phyloP scores from a whole-genome alignment of 257 asterid genomes.

The Capsicum chinense region DNA sequence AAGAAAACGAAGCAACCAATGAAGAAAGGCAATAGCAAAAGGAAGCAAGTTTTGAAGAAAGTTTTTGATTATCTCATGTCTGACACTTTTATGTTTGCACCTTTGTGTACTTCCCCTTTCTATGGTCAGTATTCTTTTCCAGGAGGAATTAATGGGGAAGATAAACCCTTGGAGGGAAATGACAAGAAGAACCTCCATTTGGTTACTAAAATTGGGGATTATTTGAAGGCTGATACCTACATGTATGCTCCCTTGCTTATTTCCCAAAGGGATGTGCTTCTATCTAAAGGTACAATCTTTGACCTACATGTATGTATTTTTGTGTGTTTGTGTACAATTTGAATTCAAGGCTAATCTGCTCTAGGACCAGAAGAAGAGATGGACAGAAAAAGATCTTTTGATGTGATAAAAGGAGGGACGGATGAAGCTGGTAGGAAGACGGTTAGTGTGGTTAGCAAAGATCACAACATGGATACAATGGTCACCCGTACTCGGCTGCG shows the following conservation, averaged over 20 bases:
- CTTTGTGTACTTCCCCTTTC: slow-evolving; percentile 34
- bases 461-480: slow-evolving; percentile 28
- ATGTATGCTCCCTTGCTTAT: slow-evolving; percentile 54
- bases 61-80: slow-evolving; percentile 52
- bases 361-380: slow-evolving; percentile 19
- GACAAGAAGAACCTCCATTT: slow-evolving; percentile 29
- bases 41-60: slow-evolving; percentile 36
- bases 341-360: neutral
- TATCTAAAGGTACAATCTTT: slow-evolving; percentile 37
- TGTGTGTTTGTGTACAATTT: neutral
- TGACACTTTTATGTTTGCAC: slow-evolving; percentile 57
- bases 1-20: slow-evolving; percentile 27
- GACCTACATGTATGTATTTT: neutral
- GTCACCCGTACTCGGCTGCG: slow-evolving; percentile 38
- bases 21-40: slow-evolving; percentile 32
- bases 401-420: slow-evolving; percentile 21
- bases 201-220: slow-evolving; percentile 33
- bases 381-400: neutral
- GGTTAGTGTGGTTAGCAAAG: slow-evolving; percentile 23
- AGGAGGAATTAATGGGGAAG: slow-evolving; percentile 35
- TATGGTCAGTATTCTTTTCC: neutral
- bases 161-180: slow-evolving; percentile 29
- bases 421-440: slow-evolving; percentile 23
- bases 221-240: slow-evolving; percentile 50
- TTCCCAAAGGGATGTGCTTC: slow-evolving; percentile 23